Percentiles rank a stretch among this genome's conserved stretches.
Evolutionary conservation across 106 monocot species (phyloP).

Genomic region (Platanthera guangdongensis): DNA sequence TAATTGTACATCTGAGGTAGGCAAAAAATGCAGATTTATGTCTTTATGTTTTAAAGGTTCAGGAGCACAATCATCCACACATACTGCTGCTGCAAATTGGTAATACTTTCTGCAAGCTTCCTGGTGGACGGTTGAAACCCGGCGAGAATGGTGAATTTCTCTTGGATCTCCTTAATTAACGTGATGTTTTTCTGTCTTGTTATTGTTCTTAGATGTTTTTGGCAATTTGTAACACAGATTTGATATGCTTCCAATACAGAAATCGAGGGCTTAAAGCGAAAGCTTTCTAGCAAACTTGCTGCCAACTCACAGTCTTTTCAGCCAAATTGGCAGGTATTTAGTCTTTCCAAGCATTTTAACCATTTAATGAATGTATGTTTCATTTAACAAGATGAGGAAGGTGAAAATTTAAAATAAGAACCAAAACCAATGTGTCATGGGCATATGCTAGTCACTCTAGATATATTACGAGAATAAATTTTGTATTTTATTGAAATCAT

Average conservation of each 20-base stretch:
- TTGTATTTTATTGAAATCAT: too few species aligned
- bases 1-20: not conserved
- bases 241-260: conserved; percentile 34
- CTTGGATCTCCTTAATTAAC: not conserved
- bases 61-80: conserved; percentile 98
- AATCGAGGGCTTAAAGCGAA: conserved; percentile 88
- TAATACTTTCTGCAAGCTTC: conserved; percentile 98
- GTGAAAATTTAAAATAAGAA: not conserved
- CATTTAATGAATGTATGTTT: not conserved
- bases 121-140: conserved; percentile 96
- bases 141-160: conserved; percentile 80
- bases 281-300: conserved; percentile 89
- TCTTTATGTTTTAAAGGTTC: conserved; percentile 49
- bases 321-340: conserved; percentile 91
- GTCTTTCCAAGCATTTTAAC: not conserved
- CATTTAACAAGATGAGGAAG: not conserved
- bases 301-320: conserved; percentile 67
- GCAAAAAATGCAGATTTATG: not conserved
- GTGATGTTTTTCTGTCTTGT: conserved; percentile 25
- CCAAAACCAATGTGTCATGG: too few species aligned
- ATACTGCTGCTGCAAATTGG: conserved; percentile 92
- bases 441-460: too few species aligned
- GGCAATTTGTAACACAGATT: not conserved
- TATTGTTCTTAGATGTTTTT: not conserved
- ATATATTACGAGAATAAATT: too few species aligned